Conservation (phyloP, 202 grass and related monocot genomes). For the Hordeum pubiflorum region DNA sequence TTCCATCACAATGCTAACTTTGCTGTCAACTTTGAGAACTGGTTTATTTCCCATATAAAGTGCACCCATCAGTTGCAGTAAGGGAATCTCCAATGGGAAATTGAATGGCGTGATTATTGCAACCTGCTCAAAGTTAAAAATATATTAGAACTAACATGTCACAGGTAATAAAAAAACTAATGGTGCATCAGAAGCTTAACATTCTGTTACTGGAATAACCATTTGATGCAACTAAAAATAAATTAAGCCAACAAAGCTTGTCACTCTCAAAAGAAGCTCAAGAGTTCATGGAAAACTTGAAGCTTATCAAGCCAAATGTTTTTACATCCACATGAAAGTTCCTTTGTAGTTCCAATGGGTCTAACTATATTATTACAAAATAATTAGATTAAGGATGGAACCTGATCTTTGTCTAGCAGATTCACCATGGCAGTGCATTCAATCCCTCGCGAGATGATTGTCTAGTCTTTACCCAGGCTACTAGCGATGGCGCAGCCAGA, state of each 20-base stretch:
- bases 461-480: too few relatives aligned
- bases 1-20: conserved; percentile 99
- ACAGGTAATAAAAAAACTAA: not conserved
- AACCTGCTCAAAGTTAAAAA: conserved; percentile 53
- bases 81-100: conserved; percentile 84
- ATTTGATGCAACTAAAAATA: too few relatives aligned
- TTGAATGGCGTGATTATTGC: conserved; percentile 96
- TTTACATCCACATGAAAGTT: not conserved
- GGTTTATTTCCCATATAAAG: conserved; percentile 99
- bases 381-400: not conserved
- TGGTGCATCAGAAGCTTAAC: not conserved
- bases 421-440: not conserved
- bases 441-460: too few relatives aligned
- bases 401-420: not conserved
- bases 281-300: not conserved
- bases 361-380: not conserved
- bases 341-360: not conserved
- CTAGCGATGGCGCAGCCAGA: too few relatives aligned
- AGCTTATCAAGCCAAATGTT: not conserved
- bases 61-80: conserved; percentile 92
- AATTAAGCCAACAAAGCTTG: not conserved
- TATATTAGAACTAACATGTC: conserved; percentile 26
- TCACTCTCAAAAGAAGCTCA: conserved; percentile 1
- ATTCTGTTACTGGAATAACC: not conserved
- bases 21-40: conserved; percentile 95